Percentiles rank a stretch among this genome's conserved stretches.
These are phyloP conservation scores for Leccinellum luteum DNA, from an alignment of 768 basidiomycete genomes.

Conservation along the genomic window DNA sequence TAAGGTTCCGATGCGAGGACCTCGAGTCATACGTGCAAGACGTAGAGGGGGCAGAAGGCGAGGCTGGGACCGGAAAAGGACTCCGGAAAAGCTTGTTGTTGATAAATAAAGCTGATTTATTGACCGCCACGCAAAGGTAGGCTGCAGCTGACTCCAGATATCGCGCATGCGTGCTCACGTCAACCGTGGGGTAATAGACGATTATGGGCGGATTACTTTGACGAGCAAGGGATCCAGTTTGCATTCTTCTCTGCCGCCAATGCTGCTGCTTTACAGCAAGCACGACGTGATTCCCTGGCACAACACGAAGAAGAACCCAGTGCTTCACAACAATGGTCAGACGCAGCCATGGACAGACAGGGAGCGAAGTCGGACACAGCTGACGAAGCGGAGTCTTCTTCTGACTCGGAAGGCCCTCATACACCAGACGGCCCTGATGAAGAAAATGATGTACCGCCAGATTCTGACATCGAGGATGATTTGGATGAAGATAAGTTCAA, in stretches of 20 bases:
- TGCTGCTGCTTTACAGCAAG: constrained; percentile 80
- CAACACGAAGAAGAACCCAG: constrained; percentile 33
- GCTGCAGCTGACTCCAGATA: constrained; percentile 6
- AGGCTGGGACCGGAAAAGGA: constrained; percentile 71
- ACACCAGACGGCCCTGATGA: constrained; percentile 31
- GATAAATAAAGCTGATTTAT: constrained; percentile 94
- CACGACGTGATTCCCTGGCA: constrained; percentile 41
- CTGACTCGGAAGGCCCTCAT: constrained; percentile 29
- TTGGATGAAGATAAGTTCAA: constrained; percentile 39
- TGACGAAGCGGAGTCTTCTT: constrained; percentile 26
- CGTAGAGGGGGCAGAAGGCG: constrained; percentile 79
- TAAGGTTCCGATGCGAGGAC: constrained; percentile 90
- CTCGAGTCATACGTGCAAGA: constrained; percentile 83
- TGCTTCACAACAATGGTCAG: neutral
- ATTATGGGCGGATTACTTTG: constrained; percentile 92
- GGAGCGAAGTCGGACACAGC: neutral
- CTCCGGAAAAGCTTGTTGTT: constrained; percentile 75
- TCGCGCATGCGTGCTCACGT: neutral
- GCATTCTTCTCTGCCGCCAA: constrained; percentile 94
- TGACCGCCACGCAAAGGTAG: constrained; percentile 84
- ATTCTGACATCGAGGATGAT: constrained; percentile 30
- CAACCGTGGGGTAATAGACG: constrained; percentile 49
- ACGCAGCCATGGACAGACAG: neutral
- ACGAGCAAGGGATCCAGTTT: constrained; percentile 67
- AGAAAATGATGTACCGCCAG: constrained; percentile 24